Conservation (phyloP, 306 rosid genomes). For the Lathyrus aphaca region DNA sequence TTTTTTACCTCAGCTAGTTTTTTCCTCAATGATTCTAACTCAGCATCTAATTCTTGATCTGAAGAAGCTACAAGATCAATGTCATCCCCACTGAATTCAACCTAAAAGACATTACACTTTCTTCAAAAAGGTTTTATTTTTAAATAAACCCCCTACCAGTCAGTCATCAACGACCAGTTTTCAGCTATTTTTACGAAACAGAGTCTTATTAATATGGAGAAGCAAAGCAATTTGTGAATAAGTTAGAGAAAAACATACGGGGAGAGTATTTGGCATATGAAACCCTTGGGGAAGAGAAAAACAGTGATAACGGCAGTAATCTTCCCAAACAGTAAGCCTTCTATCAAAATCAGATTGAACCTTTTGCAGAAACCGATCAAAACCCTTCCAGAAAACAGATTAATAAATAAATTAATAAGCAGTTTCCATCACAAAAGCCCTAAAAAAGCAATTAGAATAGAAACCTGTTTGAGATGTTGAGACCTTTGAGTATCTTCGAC, state of each 20-base stretch:
- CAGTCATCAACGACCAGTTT: no score
- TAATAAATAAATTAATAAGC: neutral
- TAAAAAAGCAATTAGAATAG: neutral
- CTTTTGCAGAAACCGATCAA: slow-evolving; percentile 46
- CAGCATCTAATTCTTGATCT: slow-evolving; percentile 62
- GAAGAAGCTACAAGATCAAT: slow-evolving; percentile 35
- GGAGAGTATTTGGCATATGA: slow-evolving; percentile 45
- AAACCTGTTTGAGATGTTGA: slow-evolving; percentile 62
- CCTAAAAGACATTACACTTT: slow-evolving; percentile 49
- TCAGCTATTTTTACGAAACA: no score
- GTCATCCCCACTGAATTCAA: slow-evolving; percentile 44
- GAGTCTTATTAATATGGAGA: no score
- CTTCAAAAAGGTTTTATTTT: no score
- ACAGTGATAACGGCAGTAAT: slow-evolving; percentile 66
- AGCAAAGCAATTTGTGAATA: neutral
- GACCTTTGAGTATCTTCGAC: slow-evolving; percentile 57
- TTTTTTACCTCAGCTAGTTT: slow-evolving; percentile 55
- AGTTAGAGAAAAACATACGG: slow-evolving; percentile 48
- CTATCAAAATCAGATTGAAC: slow-evolving; percentile 66
- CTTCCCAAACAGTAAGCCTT: slow-evolving; percentile 77
- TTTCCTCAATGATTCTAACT: slow-evolving; percentile 68
- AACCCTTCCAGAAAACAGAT: slow-evolving; percentile 52
- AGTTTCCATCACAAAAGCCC: neutral
- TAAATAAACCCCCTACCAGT: no score
- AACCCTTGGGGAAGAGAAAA: slow-evolving; percentile 76